A percentile compares a stretch with the other conserved stretches of the same genome.
phyloP scores from a whole-genome alignment of 768 basidiomycete genomes.

The Calocybe indica region DNA sequence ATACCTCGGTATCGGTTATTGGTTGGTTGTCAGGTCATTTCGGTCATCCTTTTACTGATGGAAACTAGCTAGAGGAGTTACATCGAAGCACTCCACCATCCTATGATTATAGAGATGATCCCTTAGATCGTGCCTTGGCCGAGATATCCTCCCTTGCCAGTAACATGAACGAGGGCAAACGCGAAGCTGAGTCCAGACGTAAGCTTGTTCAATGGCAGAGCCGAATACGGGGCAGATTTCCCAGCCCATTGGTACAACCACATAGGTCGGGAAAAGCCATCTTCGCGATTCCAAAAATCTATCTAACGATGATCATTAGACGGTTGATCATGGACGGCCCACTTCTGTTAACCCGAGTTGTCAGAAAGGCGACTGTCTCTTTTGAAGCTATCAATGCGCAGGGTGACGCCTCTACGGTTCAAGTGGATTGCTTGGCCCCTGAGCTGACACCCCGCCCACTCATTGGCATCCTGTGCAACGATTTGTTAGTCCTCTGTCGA shows the following conservation, averaged over 20 bases:
- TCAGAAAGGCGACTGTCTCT: constrained; percentile 75
- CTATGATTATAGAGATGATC: constrained; percentile 71
- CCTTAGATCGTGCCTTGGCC: constrained; percentile 76
- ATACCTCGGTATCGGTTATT: constrained; percentile 95
- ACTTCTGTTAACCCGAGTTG: constrained; percentile 81
- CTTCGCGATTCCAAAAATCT: constrained; percentile 3
- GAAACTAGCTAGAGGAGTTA: constrained; percentile 73
- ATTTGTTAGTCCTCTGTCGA: constrained; percentile 86
- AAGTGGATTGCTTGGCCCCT: constrained; percentile 87
- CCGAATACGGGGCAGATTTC: constrained; percentile 86
- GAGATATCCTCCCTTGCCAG: constrained; percentile 88
- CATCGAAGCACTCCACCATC: constrained; percentile 79
- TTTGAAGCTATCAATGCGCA: constrained; percentile 78
- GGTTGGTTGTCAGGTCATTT: constrained; percentile 40
- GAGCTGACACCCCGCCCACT: constrained; percentile 77
- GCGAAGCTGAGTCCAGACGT: constrained; percentile 87
- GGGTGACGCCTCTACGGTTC: constrained; percentile 74
- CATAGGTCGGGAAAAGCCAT: constrained; percentile 61
- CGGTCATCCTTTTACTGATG: background rate
- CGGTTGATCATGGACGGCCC: constrained; percentile 92
- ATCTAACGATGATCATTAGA: constrained; percentile 29
- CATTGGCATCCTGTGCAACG: constrained; percentile 85
- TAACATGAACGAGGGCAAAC: constrained; percentile 98
- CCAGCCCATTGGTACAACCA: constrained; percentile 96
- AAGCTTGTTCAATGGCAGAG: constrained; percentile 90